Evolutionary conservation across 345 rosid genomes (phyloP).

Genomic region (Bruguiera gymnorhiza): DNA sequence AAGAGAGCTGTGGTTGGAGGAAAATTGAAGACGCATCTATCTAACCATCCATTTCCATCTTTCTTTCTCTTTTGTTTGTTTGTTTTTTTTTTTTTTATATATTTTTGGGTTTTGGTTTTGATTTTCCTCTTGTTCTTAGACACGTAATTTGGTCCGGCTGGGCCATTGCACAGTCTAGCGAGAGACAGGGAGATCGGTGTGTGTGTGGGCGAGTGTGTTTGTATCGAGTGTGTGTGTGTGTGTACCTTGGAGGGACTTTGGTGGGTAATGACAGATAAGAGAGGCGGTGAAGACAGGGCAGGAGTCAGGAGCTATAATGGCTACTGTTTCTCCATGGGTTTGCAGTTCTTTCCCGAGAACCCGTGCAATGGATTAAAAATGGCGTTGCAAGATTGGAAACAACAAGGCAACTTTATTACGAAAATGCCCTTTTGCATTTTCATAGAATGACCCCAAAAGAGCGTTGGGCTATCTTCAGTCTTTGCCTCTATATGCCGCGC

Average conservation of each 20-base stretch:
- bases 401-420: no score
- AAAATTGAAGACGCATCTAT: conserved; percentile 27
- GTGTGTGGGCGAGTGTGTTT: neutral
- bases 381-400: no score
- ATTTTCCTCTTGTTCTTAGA: conserved; percentile 5
- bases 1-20: conserved; percentile 30
- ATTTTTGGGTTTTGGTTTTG: neutral
- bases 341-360: no score
- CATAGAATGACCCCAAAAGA: no score
- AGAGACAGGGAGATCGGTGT: neutral
- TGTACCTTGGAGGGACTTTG: neutral
- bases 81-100: neutral
- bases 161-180: conserved; percentile 7
- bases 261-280: neutral
- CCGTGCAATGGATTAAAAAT: no score
- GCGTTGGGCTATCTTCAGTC: no score
- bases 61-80: neutral
- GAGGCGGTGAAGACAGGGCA: conserved; percentile 12
- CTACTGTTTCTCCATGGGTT: conserved; percentile 3
- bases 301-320: conserved; percentile 18
- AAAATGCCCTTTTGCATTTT: no score
- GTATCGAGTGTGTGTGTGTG: no score
- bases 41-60: conserved; percentile 11
- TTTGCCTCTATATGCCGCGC: no score
- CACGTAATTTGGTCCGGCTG: conserved; percentile 23